Evolutionary conservation across 2,329 filamentous ascomycete species (phyloP).

Genomic region (Annulohypoxylon truncatum): DNA sequence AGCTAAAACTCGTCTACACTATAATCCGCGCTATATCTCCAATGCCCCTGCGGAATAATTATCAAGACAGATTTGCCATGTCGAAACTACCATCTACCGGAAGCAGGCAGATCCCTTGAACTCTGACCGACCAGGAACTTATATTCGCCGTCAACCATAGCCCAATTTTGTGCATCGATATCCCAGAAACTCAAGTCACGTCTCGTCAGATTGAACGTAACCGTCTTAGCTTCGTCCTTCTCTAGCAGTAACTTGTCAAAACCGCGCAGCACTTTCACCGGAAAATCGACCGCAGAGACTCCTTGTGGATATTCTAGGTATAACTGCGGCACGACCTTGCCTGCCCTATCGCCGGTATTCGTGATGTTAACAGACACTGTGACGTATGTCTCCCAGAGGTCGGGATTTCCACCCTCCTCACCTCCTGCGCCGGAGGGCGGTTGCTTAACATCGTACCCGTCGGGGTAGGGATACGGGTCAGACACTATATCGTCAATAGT

Average conservation of each 20-base stretch:
- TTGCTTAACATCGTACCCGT: slow-evolving; percentile 64
- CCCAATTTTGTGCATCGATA: slow-evolving; percentile 74
- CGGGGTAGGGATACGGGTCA: slow-evolving; percentile 62
- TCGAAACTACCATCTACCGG: slow-evolving; percentile 38
- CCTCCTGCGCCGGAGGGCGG: slow-evolving; percentile 73
- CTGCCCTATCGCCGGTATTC: slow-evolving; percentile 62
- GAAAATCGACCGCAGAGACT: slow-evolving; percentile 66
- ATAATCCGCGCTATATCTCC: neutral
- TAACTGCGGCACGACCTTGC: slow-evolving; percentile 61
- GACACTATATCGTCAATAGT: slow-evolving; percentile 58
- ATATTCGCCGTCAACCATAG: slow-evolving; percentile 63
- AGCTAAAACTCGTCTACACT: neutral
- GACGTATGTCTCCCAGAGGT: slow-evolving; percentile 69
- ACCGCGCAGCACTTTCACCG: slow-evolving; percentile 73
- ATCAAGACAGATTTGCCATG: neutral
- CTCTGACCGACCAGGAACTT: slow-evolving; percentile 55
- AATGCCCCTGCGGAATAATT: neutral
- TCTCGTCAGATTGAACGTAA: slow-evolving; percentile 71
- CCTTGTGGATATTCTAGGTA: slow-evolving; percentile 58
- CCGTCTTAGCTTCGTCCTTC: slow-evolving; percentile 62
- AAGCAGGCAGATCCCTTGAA: slow-evolving; percentile 46
- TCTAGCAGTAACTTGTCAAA: slow-evolving; percentile 76
- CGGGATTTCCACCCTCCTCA: slow-evolving; percentile 74
- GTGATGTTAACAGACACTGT: slow-evolving; percentile 62
- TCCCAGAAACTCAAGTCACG: slow-evolving; percentile 82